These are phyloP conservation scores for Metschnikowia noctiluminum DNA, from an alignment of 805 yeast genomes.

Conservation along the genomic window DNA sequence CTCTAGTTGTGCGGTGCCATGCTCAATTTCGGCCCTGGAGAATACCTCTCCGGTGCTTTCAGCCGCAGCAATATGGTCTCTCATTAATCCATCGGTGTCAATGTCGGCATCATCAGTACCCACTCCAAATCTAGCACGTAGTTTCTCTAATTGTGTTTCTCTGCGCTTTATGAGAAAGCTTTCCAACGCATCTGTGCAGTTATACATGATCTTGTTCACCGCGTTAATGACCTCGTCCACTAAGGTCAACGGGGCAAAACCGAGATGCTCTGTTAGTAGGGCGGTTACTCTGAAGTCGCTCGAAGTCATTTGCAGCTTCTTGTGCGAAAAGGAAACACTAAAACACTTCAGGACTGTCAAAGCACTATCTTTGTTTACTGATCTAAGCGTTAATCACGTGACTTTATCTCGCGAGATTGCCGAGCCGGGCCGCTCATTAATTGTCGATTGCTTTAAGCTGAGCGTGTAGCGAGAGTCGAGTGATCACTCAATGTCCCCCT, in stretches of 20 bases:
- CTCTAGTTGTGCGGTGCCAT: constrained; percentile 82
- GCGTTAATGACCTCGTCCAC: constrained; percentile 87
- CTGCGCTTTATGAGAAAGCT: constrained; percentile 43
- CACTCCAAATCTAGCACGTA: constrained; percentile 12
- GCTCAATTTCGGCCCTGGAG: constrained; percentile 52
- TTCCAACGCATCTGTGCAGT: constrained; percentile 78
- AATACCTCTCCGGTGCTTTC: constrained; percentile 9
- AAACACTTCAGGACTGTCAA: neutral
- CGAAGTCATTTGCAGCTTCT: constrained; percentile 13
- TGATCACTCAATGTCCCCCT: no score
- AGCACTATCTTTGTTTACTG: constrained; percentile 4
- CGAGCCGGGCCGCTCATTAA: no score
- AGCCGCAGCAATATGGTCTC: constrained; percentile 4
- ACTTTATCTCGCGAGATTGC: neutral
- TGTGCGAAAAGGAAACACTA: no score
- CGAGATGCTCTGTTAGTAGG: constrained; percentile 80
- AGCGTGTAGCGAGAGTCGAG: no score
- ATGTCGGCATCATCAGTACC: constrained; percentile 12
- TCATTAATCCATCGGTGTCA: constrained; percentile 2
- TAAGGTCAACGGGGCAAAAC: constrained; percentile 75
- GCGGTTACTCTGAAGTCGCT: constrained; percentile 31
- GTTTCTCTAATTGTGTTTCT: constrained; percentile 18
- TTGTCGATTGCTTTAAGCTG: no score
- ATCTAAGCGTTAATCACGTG: constrained; percentile 5
- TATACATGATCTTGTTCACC: constrained; percentile 78